Evolutionary conservation across 768 basidiomycete genomes (phyloP).

Genomic region (Suillus variegatus): DNA sequence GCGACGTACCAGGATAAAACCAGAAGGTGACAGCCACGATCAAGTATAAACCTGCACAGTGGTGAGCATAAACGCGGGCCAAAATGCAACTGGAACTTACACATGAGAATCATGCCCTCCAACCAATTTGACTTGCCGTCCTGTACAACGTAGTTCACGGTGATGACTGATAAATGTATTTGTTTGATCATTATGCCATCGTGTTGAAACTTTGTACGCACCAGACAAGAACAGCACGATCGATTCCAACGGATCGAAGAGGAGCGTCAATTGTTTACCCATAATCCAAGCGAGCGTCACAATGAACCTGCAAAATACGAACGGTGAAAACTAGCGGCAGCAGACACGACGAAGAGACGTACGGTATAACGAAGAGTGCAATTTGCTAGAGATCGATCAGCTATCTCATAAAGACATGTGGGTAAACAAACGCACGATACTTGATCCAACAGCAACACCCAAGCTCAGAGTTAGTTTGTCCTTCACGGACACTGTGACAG

Average conservation of each 20-base stretch:
- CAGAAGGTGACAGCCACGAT: constrained; percentile 57
- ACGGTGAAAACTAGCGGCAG: not conserved
- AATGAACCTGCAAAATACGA: constrained; percentile 52
- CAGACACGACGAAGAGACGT: constrained; percentile 18
- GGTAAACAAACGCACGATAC: constrained; percentile 54
- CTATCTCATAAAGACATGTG: not conserved
- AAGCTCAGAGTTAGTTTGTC: constrained; percentile 86
- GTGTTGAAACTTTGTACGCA: constrained; percentile 33
- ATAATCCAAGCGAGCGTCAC: constrained; percentile 81
- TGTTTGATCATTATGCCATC: constrained; percentile 17
- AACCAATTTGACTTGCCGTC: constrained; percentile 94
- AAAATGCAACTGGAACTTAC: constrained; percentile 31
- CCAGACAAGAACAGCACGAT: constrained; percentile 23
- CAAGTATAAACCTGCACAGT: constrained; percentile 46
- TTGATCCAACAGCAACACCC: constrained; percentile 87
- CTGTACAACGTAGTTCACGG: constrained; percentile 81
- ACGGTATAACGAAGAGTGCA: constrained; percentile 68
- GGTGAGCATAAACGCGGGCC: constrained; percentile 4
- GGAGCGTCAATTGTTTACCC: constrained; percentile 73
- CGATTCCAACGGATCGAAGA: constrained; percentile 90
- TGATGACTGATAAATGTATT: constrained; percentile 52
- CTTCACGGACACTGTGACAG: constrained; percentile 89
- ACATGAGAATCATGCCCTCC: constrained; percentile 83
- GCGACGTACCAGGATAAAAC: constrained; percentile 48
- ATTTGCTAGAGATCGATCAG: constrained; percentile 54